Conservation (phyloP, 176 grass and related monocot species). For the Pontederia paniculata region DNA sequence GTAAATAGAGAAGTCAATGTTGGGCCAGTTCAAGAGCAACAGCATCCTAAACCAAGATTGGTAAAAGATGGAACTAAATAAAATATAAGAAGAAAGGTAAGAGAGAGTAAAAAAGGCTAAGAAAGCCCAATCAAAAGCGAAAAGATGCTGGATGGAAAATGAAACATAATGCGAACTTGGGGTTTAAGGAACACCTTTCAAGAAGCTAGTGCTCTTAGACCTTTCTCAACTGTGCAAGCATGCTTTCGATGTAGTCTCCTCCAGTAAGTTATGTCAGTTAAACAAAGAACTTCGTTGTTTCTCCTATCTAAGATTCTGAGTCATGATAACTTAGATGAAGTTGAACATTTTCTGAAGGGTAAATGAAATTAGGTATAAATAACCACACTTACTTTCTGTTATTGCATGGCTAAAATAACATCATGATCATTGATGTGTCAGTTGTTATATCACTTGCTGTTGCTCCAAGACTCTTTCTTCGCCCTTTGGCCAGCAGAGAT, state of each 20-base stretch:
- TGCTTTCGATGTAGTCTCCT: slow-evolving; percentile 84
- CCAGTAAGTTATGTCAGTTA: slow-evolving; percentile 53
- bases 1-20: slow-evolving; percentile 45
- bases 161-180: too few relatives aligned
- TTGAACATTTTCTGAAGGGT: too few relatives aligned
- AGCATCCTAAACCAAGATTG: slow-evolving; percentile 88
- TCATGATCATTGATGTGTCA: background rate
- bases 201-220: slow-evolving; percentile 70
- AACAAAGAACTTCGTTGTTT: slow-evolving; percentile 40
- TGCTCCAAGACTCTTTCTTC: slow-evolving; percentile 43
- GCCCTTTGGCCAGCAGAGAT: slow-evolving; percentile 71
- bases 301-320: too few relatives aligned
- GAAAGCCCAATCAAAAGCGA: too few relatives aligned
- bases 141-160: background rate
- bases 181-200: slow-evolving; percentile 87
- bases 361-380: too few relatives aligned
- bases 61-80: too few relatives aligned
- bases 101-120: background rate
- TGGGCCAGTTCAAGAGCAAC: slow-evolving; percentile 63
- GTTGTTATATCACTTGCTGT: slow-evolving; percentile 20
- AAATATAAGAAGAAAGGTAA: too few relatives aligned
- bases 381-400: too few relatives aligned
- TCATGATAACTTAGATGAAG: too few relatives aligned
- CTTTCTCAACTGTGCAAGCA: slow-evolving; percentile 95
- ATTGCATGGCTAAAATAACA: too few relatives aligned